Conservation (phyloP, 495 filamentous ascomycete genomes). For the Thermothielavioides terrestris region DNA sequence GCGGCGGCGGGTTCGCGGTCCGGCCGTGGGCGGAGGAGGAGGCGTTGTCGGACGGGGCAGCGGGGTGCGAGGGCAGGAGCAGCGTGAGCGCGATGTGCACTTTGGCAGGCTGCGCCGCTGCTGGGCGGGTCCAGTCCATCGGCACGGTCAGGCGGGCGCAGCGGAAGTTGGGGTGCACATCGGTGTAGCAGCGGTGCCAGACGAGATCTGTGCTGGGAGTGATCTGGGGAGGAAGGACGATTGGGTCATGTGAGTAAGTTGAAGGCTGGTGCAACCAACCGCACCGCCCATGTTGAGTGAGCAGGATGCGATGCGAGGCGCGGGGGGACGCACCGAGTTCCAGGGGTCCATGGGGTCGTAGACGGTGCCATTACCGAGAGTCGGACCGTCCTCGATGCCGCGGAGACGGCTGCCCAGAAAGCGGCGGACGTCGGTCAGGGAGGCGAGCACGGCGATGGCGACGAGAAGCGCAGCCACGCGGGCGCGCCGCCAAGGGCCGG, state of each 20-base stretch:
- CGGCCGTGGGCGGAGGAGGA: too few species aligned
- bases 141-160: conserved; percentile 52
- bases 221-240: conserved; percentile 32
- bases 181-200: conserved; percentile 34
- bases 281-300: too few species aligned
- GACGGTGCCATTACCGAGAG: too few species aligned
- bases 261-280: too few species aligned
- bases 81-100: conserved; percentile 45
- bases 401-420: neutral
- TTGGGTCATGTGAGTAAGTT: too few species aligned
- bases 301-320: too few species aligned
- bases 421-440: neutral
- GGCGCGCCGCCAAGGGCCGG: neutral
- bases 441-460: neutral
- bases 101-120: conserved; percentile 27
- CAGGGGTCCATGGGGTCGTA: conserved; percentile 4
- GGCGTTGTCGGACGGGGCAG: too few species aligned
- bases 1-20: too few species aligned
- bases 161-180: conserved; percentile 24
- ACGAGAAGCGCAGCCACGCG: neutral
- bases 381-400: too few species aligned
- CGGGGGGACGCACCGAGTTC: neutral
- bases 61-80: conserved; percentile 28
- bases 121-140: conserved; percentile 44
- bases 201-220: conserved; percentile 34